Conservation (phyloP, 2,329 filamentous ascomycete genomes). For the Remersonia thermophila region DNA sequence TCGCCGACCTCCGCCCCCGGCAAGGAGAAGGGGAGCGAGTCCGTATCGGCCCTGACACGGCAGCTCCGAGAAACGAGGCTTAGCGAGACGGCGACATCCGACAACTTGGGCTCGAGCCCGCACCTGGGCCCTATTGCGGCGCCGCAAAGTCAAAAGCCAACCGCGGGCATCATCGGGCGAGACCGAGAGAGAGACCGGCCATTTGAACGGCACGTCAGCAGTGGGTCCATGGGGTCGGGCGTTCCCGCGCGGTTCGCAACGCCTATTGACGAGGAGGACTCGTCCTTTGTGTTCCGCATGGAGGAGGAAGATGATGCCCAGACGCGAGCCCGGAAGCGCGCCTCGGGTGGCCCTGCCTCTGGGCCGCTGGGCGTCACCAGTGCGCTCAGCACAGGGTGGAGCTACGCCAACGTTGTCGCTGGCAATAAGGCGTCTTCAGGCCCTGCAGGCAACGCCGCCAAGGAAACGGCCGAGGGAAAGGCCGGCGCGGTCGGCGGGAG, state of each 20-base stretch:
- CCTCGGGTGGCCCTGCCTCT: slow-evolving; percentile 24
- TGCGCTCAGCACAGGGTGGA: slow-evolving; percentile 22
- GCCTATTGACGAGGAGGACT: slow-evolving; percentile 53
- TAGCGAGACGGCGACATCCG: slow-evolving; percentile 32
- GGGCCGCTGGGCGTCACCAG: slow-evolving; percentile 26
- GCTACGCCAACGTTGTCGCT: slow-evolving; percentile 27
- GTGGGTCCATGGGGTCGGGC: slow-evolving; percentile 42
- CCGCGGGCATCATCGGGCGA: slow-evolving; percentile 26
- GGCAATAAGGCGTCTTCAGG: slow-evolving; percentile 7
- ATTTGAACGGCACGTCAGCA: slow-evolving; percentile 47
- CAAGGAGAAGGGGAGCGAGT: slow-evolving; percentile 32
- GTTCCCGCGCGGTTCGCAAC: slow-evolving; percentile 47
- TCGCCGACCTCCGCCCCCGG: slow-evolving; percentile 29
- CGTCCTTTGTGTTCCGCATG: slow-evolving; percentile 54
- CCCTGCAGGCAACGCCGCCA: slow-evolving; percentile 7
- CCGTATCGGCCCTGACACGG: slow-evolving; percentile 47
- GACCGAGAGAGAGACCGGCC: slow-evolving; percentile 26
- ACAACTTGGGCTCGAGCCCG: slow-evolving; percentile 28
- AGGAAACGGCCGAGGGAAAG: slow-evolving; percentile 2
- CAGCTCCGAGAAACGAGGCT: slow-evolving; percentile 50
- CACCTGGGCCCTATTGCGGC: slow-evolving; percentile 39
- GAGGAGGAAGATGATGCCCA: slow-evolving; percentile 47
- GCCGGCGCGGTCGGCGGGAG: slow-evolving; percentile 11
- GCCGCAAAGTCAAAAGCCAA: slow-evolving; percentile 25
- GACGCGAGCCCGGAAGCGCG: slow-evolving; percentile 35